Conservation (phyloP, 371 early-diverging fungal genomes). For the Mortierella sp. region DNA sequence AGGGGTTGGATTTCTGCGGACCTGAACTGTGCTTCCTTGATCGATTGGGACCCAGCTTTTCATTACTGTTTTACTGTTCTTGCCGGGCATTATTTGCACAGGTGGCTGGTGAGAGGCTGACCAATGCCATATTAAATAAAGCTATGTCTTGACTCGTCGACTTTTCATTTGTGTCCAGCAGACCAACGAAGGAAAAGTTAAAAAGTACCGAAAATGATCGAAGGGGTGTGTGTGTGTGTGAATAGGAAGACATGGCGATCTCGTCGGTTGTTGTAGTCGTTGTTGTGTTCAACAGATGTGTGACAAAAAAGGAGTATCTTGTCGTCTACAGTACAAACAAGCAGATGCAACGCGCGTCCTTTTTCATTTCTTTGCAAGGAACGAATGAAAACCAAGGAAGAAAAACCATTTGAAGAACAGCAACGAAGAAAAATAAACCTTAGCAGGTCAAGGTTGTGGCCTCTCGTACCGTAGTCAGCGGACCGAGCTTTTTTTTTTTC, state of each 20-base stretch:
- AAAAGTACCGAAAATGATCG: not conserved
- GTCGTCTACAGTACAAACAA: not conserved
- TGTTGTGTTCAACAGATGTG: not conserved
- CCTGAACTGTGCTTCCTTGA: no score
- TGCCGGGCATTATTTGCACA: not conserved
- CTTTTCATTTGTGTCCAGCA: not conserved
- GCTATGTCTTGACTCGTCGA: not conserved
- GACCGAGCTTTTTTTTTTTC: not conserved
- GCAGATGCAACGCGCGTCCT: constrained; percentile 2
- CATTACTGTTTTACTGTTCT: no score
- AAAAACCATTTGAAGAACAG: not conserved
- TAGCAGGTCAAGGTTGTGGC: no score
- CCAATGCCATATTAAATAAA: not conserved
- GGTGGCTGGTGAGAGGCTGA: not conserved
- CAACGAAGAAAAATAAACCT: no score
- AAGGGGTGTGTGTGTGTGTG: not conserved
- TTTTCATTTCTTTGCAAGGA: not conserved
- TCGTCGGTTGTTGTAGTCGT: not conserved
- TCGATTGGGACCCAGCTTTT: no score
- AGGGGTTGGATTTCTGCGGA: no score
- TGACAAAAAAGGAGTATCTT: not conserved
- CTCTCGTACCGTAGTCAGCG: not conserved
- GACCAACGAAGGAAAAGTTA: not conserved
- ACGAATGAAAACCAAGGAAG: not conserved
- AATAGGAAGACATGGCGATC: not conserved